phyloP scores from a whole-genome alignment of 805 yeast genomes.

The Pichia occidentalis region DNA sequence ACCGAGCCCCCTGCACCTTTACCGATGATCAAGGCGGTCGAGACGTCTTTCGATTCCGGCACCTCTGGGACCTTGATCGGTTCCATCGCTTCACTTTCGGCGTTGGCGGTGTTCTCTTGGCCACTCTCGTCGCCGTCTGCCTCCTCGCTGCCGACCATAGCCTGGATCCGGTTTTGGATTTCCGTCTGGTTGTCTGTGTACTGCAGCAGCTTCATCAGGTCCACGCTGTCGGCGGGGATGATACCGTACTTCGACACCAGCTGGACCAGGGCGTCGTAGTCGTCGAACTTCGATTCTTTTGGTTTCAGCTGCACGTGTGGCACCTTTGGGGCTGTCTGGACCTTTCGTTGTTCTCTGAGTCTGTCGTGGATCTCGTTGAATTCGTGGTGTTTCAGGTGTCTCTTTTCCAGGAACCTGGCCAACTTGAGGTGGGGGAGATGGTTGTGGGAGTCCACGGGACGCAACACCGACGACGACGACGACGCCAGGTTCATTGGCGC shows the following conservation, averaged over 20 bases:
- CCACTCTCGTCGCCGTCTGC: neutral
- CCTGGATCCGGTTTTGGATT: too few relatives aligned
- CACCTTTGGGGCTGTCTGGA: neutral
- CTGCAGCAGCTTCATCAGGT: slow-evolving; percentile 8
- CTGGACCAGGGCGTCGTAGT: slow-evolving; percentile 11
- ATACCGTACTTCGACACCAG: slow-evolving; percentile 15
- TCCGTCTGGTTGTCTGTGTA: neutral
- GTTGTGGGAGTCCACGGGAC: slow-evolving; percentile 13
- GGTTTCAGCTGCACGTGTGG: slow-evolving; percentile 1
- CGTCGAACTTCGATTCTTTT: slow-evolving; percentile 10
- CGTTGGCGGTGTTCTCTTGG: neutral
- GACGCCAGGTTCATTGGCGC: neutral
- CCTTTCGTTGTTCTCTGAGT: neutral
- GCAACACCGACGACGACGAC: slow-evolving; percentile 7
- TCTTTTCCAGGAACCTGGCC: slow-evolving; percentile 16
- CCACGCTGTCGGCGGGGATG: slow-evolving; percentile 13
- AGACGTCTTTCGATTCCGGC: slow-evolving; percentile 6
- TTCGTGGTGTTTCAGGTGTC: slow-evolving; percentile 6
- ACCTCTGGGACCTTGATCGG: neutral
- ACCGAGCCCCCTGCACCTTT: slow-evolving; percentile 96
- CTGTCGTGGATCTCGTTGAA: neutral
- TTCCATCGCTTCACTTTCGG: too few relatives aligned
- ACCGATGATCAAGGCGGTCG: slow-evolving; percentile 37
- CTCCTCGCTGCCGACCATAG: too few relatives aligned
- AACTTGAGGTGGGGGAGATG: slow-evolving; percentile 13